Base-by-base conservation (phyloP, 1,139 yeast genomes). In the Trichomonascaceae sp. region DNA sequence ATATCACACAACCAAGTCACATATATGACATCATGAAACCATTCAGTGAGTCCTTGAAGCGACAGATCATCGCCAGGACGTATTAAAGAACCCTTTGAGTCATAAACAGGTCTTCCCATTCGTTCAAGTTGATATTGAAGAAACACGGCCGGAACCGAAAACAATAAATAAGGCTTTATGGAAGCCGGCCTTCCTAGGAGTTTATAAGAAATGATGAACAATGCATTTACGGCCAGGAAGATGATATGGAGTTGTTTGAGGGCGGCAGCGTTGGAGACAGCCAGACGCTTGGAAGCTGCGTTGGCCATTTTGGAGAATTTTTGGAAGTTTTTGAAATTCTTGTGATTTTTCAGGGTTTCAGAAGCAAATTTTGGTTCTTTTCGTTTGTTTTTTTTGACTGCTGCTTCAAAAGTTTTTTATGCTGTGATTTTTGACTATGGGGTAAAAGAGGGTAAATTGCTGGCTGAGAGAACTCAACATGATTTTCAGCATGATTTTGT, bases 21-120 rank as follows among this genome's bases (percentile, higher is more conserved):
- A 65, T 87, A 87, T 54, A 88, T 74, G 20, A 87, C 70, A 66
- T 88, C 96, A 65, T 85, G 85, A 71, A 87, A 71, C 72, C 85
- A 87, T 68, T 88, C 96, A 19, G 84, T 84, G 47, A 88, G 72
- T 0, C 96, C 96, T 2, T 72, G 69, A 57, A 83, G 87, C 49
- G 70, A 69, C 57, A 87, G 74, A 64, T 88, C 91, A 47, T 79
- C 82, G 1, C 95, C 96, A 1, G 85, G 68, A 20, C 69, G 72
- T 1, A 79, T 65, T 53, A 87, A 71, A 18, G 66, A 71, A 46
- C 73, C 77, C 51, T 63, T 72, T 65, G 61, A 64, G 43, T 75
- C 76, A 60, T 75, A 81, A 13, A 59, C 67, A 3, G 96, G 96
- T 55, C 93, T 74, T 1, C 93, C 95, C 50, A 79, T 74, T 50